Evolutionary conservation across 2,329 filamentous ascomycete species (phyloP).

Genomic region (Nemania sp.): DNA sequence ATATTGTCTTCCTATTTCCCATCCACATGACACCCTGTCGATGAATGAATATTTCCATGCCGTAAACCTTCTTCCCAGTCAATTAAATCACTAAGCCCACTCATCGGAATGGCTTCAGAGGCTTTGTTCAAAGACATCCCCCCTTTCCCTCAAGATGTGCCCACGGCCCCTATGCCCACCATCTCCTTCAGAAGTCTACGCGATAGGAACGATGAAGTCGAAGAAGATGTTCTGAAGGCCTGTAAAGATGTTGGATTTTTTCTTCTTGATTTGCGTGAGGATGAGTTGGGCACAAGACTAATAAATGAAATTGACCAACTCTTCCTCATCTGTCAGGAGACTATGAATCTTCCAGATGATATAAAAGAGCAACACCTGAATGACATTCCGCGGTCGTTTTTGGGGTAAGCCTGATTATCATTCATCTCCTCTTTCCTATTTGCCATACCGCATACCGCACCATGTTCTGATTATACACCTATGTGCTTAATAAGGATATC

Average conservation of each 20-base stretch:
- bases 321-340: conserved; percentile 11
- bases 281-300: conserved; percentile 1
- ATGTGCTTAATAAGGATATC: too few relatives aligned
- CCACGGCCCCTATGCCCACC: conserved; percentile 15
- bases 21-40: too few relatives aligned
- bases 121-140: conserved; percentile 15
- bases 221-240: not conserved
- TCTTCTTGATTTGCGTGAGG: conserved; percentile 19
- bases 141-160: conserved; percentile 26
- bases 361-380: conserved; percentile 13
- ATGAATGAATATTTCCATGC: too few relatives aligned
- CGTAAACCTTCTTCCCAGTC: too few relatives aligned
- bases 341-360: conserved; percentile 12
- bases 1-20: too few relatives aligned
- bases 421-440: not conserved
- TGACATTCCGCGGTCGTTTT: conserved; percentile 17
- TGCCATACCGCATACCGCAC: too few relatives aligned
- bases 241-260: conserved; percentile 26
- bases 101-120: not conserved
- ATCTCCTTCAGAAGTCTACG: conserved; percentile 14
- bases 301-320: conserved; percentile 21
- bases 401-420: conserved; percentile 17
- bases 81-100: too few relatives aligned
- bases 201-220: not conserved
- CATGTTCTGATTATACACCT: not conserved